These are phyloP conservation scores for Raffaelea ambrosiae DNA, from an alignment of 2,329 filamentous ascomycete genomes.

Conservation along the genomic window DNA sequence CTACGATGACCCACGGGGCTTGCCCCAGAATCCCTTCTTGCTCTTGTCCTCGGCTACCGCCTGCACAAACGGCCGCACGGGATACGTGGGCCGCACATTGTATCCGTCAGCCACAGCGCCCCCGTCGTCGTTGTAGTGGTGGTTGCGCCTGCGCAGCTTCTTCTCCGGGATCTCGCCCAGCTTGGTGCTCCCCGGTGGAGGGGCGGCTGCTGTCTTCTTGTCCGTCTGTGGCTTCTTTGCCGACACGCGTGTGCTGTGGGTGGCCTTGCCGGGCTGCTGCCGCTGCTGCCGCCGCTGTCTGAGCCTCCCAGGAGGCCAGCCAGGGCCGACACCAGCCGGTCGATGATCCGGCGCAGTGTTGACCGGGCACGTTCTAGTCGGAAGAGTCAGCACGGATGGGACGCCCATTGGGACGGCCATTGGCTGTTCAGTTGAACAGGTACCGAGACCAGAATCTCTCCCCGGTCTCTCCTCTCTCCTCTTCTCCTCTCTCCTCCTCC, in stretches of 20 bases:
- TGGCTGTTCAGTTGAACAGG: too few species aligned
- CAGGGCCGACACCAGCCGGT: slow-evolving; percentile 33
- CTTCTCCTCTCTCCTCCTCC: too few species aligned
- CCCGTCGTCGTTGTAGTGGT: background rate
- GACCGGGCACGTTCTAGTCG: slow-evolving; percentile 23
- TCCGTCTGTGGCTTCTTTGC: background rate
- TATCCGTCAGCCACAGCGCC: slow-evolving; percentile 16
- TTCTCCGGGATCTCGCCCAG: slow-evolving; percentile 25
- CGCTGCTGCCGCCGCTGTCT: slow-evolving; percentile 17
- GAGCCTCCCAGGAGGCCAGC: slow-evolving; percentile 28
- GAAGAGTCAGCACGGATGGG: too few species aligned
- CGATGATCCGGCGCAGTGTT: slow-evolving; percentile 30
- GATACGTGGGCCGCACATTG: slow-evolving; percentile 22
- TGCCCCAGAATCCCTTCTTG: slow-evolving; percentile 18
- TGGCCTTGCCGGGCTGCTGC: too few species aligned
- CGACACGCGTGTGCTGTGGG: too few species aligned
- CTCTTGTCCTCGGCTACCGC: slow-evolving; percentile 12
- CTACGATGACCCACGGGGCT: slow-evolving; percentile 13
- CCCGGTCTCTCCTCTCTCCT: too few species aligned
- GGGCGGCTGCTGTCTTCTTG: too few species aligned
- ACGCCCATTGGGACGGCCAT: too few species aligned
- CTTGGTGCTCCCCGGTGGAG: slow-evolving; percentile 22
- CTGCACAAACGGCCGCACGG: slow-evolving; percentile 20
- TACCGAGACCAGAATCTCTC: too few species aligned
- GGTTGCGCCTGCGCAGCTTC: slow-evolving; percentile 15